phyloP scores from a whole-genome alignment of 2,329 filamentous ascomycete genomes.

The Lasiodiplodia theobromae region DNA sequence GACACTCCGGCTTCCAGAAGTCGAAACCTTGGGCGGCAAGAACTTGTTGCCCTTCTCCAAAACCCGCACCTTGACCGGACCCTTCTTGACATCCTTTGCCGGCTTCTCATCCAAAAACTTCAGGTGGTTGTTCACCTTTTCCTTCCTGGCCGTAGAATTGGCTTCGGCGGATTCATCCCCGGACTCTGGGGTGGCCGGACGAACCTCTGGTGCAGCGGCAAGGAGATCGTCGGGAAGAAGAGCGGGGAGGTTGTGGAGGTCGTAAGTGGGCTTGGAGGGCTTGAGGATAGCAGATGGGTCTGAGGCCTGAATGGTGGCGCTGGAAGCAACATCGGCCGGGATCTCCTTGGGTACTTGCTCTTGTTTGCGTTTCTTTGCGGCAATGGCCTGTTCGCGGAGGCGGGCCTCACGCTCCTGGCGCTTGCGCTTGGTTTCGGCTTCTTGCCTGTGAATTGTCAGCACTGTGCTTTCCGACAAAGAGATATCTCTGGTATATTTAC shows the following conservation, averaged over 20 bases:
- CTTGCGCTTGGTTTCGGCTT: constrained; percentile 39
- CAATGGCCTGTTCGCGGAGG: constrained; percentile 35
- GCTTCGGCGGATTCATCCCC: constrained; percentile 41
- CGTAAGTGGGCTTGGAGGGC: constrained; percentile 32
- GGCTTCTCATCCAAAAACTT: constrained; percentile 57
- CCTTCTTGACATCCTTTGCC: constrained; percentile 58
- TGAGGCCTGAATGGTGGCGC: constrained; percentile 26
- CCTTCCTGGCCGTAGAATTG: constrained; percentile 44
- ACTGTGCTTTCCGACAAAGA: background rate
- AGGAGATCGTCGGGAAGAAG: constrained; percentile 61
- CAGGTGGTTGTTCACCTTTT: constrained; percentile 56
- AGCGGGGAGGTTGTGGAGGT: constrained; percentile 52
- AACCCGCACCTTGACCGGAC: constrained; percentile 58
- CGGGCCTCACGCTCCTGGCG: constrained; percentile 41
- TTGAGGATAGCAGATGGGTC: constrained; percentile 17
- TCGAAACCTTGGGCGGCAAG: constrained; percentile 53
- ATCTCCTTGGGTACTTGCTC: constrained; percentile 39
- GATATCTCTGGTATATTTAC: background rate
- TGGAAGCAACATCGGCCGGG: constrained; percentile 26
- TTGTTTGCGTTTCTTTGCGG: constrained; percentile 36
- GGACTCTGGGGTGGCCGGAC: constrained; percentile 54
- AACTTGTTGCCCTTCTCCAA: constrained; percentile 52
- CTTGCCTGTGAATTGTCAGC: constrained; percentile 32
- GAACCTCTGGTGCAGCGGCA: constrained; percentile 52
- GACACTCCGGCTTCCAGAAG: constrained; percentile 42